Conservation (phyloP, 2,329 filamentous ascomycete genomes). For the Phyllosticta capitalensis region DNA sequence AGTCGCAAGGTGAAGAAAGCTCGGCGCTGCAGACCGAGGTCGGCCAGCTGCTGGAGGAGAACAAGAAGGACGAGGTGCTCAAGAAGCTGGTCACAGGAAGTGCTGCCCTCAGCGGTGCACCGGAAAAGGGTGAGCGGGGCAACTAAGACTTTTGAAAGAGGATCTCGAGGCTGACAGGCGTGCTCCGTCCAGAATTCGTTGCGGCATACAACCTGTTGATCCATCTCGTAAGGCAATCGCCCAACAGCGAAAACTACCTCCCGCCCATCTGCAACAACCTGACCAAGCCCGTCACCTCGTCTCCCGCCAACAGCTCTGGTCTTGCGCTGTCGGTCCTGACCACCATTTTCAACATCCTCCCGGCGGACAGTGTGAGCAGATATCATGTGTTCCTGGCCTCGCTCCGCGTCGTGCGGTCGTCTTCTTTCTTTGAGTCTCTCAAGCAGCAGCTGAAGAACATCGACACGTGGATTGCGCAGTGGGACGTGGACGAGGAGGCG, state of each 20-base stretch:
- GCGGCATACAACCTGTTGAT: conserved; percentile 95
- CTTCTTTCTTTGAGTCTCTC: conserved; percentile 63
- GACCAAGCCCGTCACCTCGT: conserved; percentile 74
- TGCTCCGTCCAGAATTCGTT: conserved; percentile 61
- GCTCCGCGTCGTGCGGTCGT: conserved; percentile 68
- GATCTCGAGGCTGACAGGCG: conserved; percentile 1
- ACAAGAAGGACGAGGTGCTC: conserved; percentile 72
- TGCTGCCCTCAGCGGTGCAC: conserved; percentile 66
- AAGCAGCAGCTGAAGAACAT: conserved; percentile 76
- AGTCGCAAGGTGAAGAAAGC: conserved; percentile 45
- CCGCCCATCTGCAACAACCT: conserved; percentile 84
- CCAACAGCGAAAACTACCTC: conserved; percentile 76
- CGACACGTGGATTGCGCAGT: conserved; percentile 69
- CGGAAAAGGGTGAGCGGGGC: conserved; percentile 61
- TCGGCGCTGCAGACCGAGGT: conserved; percentile 51
- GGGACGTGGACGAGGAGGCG: conserved; percentile 75
- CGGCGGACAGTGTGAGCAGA: conserved; percentile 64
- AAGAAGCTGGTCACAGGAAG: conserved; percentile 82
- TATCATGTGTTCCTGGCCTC: conserved; percentile 89
- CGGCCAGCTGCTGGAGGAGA: conserved; percentile 57
- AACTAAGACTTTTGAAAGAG: background rate
- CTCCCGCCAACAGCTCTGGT: conserved; percentile 72
- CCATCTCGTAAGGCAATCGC: conserved; percentile 80
- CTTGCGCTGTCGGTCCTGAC: conserved; percentile 85
- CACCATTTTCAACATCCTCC: conserved; percentile 92